Evolutionary conservation across 2,329 filamentous ascomycete genomes (phyloP).

Genomic region (Cytospora paraplurivora): DNA sequence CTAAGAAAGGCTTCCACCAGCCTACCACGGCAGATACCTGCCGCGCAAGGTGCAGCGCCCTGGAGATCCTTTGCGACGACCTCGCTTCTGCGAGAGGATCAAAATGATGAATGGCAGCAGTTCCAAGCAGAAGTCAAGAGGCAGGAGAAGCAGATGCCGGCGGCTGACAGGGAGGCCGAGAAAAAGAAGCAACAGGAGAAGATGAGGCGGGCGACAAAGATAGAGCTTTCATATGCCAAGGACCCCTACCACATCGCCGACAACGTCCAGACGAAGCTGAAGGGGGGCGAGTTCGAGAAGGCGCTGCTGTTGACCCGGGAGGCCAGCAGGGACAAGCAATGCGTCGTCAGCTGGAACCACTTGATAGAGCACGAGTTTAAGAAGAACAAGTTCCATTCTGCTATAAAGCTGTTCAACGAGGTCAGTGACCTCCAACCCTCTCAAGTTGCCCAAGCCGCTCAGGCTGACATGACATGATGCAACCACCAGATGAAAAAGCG

Average conservation of each 20-base stretch:
- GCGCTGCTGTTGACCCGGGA: constrained; percentile 68
- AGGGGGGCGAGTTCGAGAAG: constrained; percentile 61
- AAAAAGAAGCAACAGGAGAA: constrained; percentile 38
- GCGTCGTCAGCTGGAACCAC: constrained; percentile 85
- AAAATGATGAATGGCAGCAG: constrained; percentile 15
- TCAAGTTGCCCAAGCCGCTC: not conserved
- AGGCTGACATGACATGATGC: constrained; percentile 27
- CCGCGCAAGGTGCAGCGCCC: constrained; percentile 21
- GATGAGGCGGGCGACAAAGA: constrained; percentile 35
- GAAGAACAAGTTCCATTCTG: constrained; percentile 60
- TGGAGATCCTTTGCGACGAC: constrained; percentile 24
- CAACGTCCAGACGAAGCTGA: constrained; percentile 64
- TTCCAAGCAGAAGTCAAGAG: constrained; percentile 13
- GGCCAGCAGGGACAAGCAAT: constrained; percentile 65
- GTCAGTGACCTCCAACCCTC: constrained; percentile 45
- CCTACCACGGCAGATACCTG: constrained; percentile 25
- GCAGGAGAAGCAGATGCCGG: constrained; percentile 19
- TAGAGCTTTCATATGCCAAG: constrained; percentile 62
- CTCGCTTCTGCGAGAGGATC: constrained; percentile 11
- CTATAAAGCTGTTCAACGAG: constrained; percentile 87
- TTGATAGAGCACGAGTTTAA: constrained; percentile 72
- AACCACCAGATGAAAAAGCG: constrained; percentile 86
- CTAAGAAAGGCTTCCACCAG: constrained; percentile 34
- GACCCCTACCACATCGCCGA: constrained; percentile 75
- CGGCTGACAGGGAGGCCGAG: constrained; percentile 30